A percentile compares a stretch with the other conserved stretches of the same genome.
These are phyloP conservation scores for Martensiomyces pterosporus DNA, from an alignment of 192 early-diverging fungal genomes.

Conservation along the genomic window DNA sequence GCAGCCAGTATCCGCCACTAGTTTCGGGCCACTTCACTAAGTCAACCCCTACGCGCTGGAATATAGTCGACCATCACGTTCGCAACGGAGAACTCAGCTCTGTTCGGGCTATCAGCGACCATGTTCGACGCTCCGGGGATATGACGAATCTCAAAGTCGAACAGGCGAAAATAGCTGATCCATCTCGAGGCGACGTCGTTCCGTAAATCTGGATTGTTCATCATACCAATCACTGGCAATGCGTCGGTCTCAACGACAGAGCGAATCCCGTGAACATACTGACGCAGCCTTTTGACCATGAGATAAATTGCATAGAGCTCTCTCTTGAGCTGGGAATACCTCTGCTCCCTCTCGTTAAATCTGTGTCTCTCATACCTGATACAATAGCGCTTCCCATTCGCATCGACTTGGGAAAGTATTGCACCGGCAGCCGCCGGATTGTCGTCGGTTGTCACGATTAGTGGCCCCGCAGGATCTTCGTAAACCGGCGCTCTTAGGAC, in stretches of 20 bases:
- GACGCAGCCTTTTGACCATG: conserved; percentile 1
- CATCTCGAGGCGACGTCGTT: neutral
- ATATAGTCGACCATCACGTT: conserved; percentile 2
- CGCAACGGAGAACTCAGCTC: neutral
- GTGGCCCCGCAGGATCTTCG: too few relatives aligned
- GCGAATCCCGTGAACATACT: neutral
- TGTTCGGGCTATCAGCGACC: conserved; percentile 2
- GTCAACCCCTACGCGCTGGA: conserved; percentile 1
- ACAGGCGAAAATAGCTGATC: neutral
- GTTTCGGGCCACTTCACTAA: neutral
- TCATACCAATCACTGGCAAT: conserved; percentile 1
- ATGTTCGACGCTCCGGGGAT: neutral
- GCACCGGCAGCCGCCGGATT: conserved; percentile 6
- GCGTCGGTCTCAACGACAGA: conserved; percentile 5
- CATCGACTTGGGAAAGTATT: conserved; percentile 1
- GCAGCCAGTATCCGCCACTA: neutral
- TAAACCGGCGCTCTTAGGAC: too few relatives aligned
- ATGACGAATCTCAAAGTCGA: conserved; percentile 4
- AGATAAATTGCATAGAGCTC: conserved; percentile 2
- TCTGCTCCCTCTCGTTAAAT: neutral
- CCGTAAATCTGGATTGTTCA: conserved; percentile 4
- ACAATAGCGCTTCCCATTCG: neutral
- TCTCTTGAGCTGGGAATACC: conserved; percentile 7
- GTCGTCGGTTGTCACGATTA: conserved; percentile 5
- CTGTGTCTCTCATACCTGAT: conserved; percentile 3